Conservation (phyloP, 2,329 filamentous ascomycete genomes). For the Hypoxylon sp. region DNA sequence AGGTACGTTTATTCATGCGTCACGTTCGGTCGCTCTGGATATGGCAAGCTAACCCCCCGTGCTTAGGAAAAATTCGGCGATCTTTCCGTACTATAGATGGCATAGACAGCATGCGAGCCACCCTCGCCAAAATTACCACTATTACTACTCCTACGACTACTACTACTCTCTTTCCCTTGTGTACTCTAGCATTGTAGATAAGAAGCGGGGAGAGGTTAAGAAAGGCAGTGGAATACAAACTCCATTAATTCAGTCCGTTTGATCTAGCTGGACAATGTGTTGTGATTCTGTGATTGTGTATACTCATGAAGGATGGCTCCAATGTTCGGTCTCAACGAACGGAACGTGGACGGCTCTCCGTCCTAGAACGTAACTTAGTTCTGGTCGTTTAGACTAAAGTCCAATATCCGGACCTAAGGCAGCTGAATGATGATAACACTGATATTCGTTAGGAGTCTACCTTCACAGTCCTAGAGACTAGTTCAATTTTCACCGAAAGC, state of each 20-base stretch:
- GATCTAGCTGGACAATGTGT: background rate
- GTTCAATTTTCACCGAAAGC: too few relatives aligned
- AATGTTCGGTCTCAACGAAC: background rate
- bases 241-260: constrained; percentile 38
- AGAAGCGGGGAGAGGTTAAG: constrained; percentile 57
- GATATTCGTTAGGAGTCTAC: background rate
- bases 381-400: background rate
- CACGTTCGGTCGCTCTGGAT: background rate
- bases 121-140: constrained; percentile 39
- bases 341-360: background rate
- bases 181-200: constrained; percentile 82
- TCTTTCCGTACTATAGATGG: constrained; percentile 88
- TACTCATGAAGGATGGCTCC: background rate
- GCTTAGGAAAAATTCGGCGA: constrained; percentile 98
- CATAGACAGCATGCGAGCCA: constrained; percentile 64
- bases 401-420: background rate
- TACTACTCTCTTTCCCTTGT: constrained; percentile 65
- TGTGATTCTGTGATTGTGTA: constrained; percentile 28
- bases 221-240: constrained; percentile 46
- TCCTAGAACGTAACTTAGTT: background rate
- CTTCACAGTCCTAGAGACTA: too few relatives aligned
- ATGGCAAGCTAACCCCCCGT: constrained; percentile 61
- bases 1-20: constrained; percentile 73
- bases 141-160: constrained; percentile 47
- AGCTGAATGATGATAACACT: background rate